These are phyloP conservation scores for Rhodotorula diobovata DNA, from an alignment of 768 basidiomycete species.

Conservation along the genomic window DNA sequence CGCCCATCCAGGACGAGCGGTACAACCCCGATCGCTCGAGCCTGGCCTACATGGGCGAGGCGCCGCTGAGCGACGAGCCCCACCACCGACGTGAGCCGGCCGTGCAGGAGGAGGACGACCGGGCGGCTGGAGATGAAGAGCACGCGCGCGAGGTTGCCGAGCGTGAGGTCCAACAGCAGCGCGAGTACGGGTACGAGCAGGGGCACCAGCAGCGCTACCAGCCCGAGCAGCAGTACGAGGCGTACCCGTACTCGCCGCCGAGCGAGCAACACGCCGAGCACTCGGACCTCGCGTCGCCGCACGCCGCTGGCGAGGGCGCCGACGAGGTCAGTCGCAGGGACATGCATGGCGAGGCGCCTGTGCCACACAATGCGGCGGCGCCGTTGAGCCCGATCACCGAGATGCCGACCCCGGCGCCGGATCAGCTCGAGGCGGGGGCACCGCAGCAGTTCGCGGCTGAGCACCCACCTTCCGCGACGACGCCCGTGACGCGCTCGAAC, in stretches of 20 bases:
- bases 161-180: background rate
- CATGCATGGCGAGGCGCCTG: background rate
- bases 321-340: background rate
- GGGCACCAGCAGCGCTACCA: background rate
- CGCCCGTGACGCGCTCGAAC: background rate
- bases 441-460: background rate
- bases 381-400: conserved; percentile 6
- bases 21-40: conserved; percentile 21
- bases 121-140: conserved; percentile 12
- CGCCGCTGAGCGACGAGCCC: conserved; percentile 13
- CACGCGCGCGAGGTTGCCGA: conserved; percentile 1
- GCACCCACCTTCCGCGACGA: background rate
- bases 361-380: background rate
- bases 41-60: conserved; percentile 38
- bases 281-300: background rate
- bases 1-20: conserved; percentile 1
- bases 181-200: background rate
- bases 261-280: no score
- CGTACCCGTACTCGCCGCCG: no score
- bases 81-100: background rate
- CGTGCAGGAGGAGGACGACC: conserved; percentile 8
- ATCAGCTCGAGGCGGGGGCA: background rate
- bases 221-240: background rate
- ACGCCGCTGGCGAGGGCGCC: background rate
- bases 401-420: conserved; percentile 1